Evolutionary conservation across 1,139 yeast genomes (phyloP), one percentile per base, ranked within the genome.

Genomic region (Debaryomyces subglobosus): DNA sequence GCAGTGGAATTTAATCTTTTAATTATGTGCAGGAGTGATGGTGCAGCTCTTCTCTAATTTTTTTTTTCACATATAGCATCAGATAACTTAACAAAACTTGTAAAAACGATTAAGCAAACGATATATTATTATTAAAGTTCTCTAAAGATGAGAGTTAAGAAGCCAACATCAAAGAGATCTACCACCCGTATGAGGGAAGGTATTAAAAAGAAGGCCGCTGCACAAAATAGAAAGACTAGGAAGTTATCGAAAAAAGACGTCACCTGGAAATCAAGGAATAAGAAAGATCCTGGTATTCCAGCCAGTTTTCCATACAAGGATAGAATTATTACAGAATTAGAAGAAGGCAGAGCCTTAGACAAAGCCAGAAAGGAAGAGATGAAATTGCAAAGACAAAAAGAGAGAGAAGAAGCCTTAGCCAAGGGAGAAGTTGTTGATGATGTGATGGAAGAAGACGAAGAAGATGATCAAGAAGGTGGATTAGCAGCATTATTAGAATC

Each of bases 131-230:
- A 35, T 6, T 21, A 35, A 27, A 42, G 9, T 36, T 23, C 40
- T 37, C 20, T 15, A 37, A 40, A 18, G 27, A 76, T 76, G 81
- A 74, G 78, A 71, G 79, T 74, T 47, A 74, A 71, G 71, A 82
- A 87, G 74, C 91, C 92, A 45, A 84, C 87, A 34, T 85, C 92
- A 57, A 92, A 92, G 72, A 83, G 97, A 72, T 79, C 84, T 48
- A 81, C 94, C 66, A 92, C 98, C 65, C 90, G 95, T 68, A 84
- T 92, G 88, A 83, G 92, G 67, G 96, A 91, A 69, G 98, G 98
- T 58, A 90, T 94, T 65, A 88, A 90, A 75, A 94, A 91, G 82
- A 94, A 94, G 73, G 92, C 96, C 3, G 81, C 94, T 40, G 97
- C 98, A 21, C 95, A 92, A 61, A 80, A 86, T 59, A 84, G 96